Base-by-base conservation (phyloP, 108 stramenopile genomes). In the Cyclotella baltica region DNA sequence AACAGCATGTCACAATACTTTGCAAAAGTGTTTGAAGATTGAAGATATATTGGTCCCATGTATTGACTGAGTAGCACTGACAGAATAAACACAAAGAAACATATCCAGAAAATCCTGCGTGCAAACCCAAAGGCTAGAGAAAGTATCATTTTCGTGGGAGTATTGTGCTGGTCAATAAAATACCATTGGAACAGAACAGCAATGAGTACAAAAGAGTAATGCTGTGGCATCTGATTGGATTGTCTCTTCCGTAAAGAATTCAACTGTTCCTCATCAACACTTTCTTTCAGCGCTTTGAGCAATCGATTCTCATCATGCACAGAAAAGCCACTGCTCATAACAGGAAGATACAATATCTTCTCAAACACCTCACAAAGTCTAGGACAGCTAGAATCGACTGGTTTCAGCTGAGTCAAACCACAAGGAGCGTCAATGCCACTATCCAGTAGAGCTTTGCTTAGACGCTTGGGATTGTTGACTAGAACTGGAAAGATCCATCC, bases 351-450 rank as follows among this genome's bases (percentile, higher is more conserved):
- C 38, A 95, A 48, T 31, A 92, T 73, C 1, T 65, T 67, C 28
- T 83, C 52, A 83, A 95, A 91, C 20, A 89, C 72, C 13, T 68
- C 46, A 25, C 76, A 48, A 11, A 84, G 59, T 19, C 69, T 58
- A 37, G 86, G 78, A 67, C 86, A 86, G 2, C 43, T 29, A 16
- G 19, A 20, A 31, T 6, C 23, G 30, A 67, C 57, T 62, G 86
- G 90, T 55, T 72, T 73, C 51, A 95, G 68, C 75, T 95, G 93
- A 20, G 93, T 91, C 36, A 89, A 70, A 33, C 93, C 91, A 22
- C 72, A 65, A 0, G 90, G 84, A 20, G 83, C 89, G 70, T 95
- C 93, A 56, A 67, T 90, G 22, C 93, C 93, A 40, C 43, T 52
- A 2, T 70, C 16, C 64, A 89, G 37, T 23, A 83, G 67, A 8